phyloP scores from a whole-genome alignment of 805 yeast genomes.

The Geotrichum ghanense region DNA sequence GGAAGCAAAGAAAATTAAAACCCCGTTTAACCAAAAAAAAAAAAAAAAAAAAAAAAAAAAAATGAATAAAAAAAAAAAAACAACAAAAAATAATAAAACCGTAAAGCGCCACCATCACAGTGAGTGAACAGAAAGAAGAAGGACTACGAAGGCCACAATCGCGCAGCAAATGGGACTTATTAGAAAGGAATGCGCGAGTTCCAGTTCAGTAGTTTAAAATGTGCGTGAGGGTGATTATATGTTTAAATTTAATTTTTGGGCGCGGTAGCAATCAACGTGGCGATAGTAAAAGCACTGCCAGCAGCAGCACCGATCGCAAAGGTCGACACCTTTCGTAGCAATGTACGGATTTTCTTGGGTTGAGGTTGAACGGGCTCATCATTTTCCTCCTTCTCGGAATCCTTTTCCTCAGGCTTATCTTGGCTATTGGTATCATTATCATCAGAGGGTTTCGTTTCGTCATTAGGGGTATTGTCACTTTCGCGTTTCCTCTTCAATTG shows the following conservation, averaged over 20 bases:
- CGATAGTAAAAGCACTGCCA: background rate
- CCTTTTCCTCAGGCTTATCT: background rate
- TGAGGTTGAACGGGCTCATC: background rate
- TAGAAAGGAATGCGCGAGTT: too few species aligned
- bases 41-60: too few species aligned
- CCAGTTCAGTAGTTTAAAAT: too few species aligned
- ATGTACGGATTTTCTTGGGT: background rate
- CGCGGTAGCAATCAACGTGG: background rate
- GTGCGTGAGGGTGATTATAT: too few species aligned
- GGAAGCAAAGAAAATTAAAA: too few species aligned
- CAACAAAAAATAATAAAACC: too few species aligned
- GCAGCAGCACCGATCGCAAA: slow-evolving; percentile 2
- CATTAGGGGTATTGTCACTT: background rate
- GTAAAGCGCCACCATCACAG: too few species aligned
- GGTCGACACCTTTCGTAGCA: background rate
- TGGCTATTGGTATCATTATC: background rate
- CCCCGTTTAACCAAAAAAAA: too few species aligned
- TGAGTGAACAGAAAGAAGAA: too few species aligned
- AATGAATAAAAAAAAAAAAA: too few species aligned
- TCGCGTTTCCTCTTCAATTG: background rate
- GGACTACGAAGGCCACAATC: too few species aligned
- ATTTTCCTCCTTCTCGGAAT: background rate
- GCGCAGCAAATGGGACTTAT: too few species aligned
- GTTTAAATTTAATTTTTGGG: background rate
- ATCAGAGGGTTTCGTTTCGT: background rate